Evolutionary conservation across 2,329 filamentous ascomycete species (phyloP), one percentile per base, ranked within the genome.

Genomic region (Aspergillus pseudoterreus): DNA sequence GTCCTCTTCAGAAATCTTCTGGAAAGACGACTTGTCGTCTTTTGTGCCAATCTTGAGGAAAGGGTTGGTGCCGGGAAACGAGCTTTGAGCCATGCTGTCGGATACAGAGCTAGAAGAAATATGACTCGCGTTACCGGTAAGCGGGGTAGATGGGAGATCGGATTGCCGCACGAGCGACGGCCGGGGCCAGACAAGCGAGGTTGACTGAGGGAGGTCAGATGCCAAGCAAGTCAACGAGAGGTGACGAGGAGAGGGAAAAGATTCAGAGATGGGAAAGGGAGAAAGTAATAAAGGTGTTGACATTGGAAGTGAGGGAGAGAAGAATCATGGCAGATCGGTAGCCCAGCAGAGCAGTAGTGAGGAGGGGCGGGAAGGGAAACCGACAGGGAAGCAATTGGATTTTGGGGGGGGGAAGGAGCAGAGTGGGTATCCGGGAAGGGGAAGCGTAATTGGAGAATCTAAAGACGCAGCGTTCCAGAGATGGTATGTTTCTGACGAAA

Each of bases 11-110:
- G 81, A 76, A 52, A 92, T 84, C 55, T 88, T 82, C 56, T 80
- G 80, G 72, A 82, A 82, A 61, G 70, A 64, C 57, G 66, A 69
- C 62, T 74, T 77, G 57, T 77, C 74, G 57, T 74, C 75, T 52
- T 85, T 86, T 62, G 92, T 91, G 43, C 86, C 87, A 71, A 91
- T 90, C 72, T 84, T 83, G 69, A 87, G 83, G 63, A 92, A 92
- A 33, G 88, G 89, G 72, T 92, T 94, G 71, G 85, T 82, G 71
- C 88, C 90, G 52, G 87, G 87, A 73, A 95, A 94, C 63, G 57
- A 57, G 64, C 81, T 85, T 69, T 85, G 83, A 60, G 90, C 85
- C 87, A 92, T 91, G 52, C 53, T 55, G 57, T 48, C 41, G 58
- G 55, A 48, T 51, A 59, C 51, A 57, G 55, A 59, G 63, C 63